Base-by-base conservation (phyloP, 176 grass and related monocot genomes). In the Carex myosuroides region DNA sequence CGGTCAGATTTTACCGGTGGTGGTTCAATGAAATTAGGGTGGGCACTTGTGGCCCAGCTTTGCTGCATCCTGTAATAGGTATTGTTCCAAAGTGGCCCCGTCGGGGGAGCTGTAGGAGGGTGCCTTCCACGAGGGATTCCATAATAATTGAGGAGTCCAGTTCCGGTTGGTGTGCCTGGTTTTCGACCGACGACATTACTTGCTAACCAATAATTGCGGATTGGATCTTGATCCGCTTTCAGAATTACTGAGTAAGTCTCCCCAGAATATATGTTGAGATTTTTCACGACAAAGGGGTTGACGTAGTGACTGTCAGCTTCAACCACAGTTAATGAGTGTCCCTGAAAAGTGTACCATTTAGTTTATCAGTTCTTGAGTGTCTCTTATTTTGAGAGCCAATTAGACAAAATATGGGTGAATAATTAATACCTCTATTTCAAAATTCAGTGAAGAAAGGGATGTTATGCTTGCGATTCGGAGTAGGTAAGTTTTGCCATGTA, bases 281-380 rank as follows among this genome's bases (percentile, higher is more conserved):
- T 94, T 85, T 91, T 91, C 12, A 91, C 89, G 9, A 91, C 86
- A 60, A 94, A 90, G 4, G 95, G 95, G 59, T 91, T 82, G 79
- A 97, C 95, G 33, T 97, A 97, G 89, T 97, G 84, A 2, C 95
- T 89, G 65, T 97, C 95, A 1, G 95, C 89, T 84, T 97, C 95
- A 4, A 97, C 95, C 5, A 97, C 90, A 0, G 89, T 92, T 88
- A 97, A 82, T 0, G 65, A 5, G 7, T 97, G 94, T 1, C 92
- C 92, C 94, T 97, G 82, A 22, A 81, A 87, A 3, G 80, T 33
- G 5, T 30, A 48, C 8, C 16, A 66, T 63, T 52, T 82, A 59
- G 2, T 12, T 41, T 11, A 80, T n/a, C 16, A 9, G 12, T 63
- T 55, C 5, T 30, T 54, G 66, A 41, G 33, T 1, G 2, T 54